A percentile compares a stretch with the other conserved stretches of the same genome.
phyloP scores from a whole-genome alignment of 257 asterid species.

The Solanum peruvianum region DNA sequence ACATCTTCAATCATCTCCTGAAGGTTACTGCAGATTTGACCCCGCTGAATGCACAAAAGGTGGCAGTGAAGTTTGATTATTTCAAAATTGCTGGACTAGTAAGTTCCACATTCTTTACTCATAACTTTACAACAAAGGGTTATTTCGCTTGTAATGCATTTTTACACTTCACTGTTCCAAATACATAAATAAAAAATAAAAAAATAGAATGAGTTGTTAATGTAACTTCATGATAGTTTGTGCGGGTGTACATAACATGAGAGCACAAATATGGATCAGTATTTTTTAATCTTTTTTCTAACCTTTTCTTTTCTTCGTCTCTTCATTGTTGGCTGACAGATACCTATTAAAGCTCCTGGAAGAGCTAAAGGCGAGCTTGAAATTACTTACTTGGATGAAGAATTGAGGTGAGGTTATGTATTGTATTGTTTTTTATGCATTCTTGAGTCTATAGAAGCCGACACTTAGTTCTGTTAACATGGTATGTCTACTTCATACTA shows the following conservation, averaged over 20 bases:
- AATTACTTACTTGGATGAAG: conserved; percentile 79
- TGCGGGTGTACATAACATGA: not conserved
- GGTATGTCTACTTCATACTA: not conserved
- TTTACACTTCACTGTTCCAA: not conserved
- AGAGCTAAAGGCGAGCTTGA: conserved; percentile 66
- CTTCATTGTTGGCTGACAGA: conserved; percentile 13
- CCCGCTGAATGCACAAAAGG: conserved; percentile 52
- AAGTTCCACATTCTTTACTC: conserved; percentile 6
- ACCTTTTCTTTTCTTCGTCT: not conserved
- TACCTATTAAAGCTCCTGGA: conserved; percentile 70
- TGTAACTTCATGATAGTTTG: not conserved
- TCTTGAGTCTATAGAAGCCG: not conserved
- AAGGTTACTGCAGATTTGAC: conserved; percentile 89
- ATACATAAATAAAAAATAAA: not conserved
- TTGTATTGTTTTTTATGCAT: not conserved
- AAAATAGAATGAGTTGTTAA: not conserved
- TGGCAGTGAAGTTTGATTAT: conserved; percentile 66
- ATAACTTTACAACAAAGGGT: not conserved
- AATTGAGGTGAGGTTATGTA: conserved; percentile 33
- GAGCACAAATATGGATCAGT: not conserved
- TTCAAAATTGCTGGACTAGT: conserved; percentile 82
- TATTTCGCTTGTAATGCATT: not conserved
- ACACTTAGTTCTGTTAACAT: not conserved
- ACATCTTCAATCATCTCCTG: not conserved
- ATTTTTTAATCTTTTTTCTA: not conserved